Conservation (phyloP, 805 yeast genomes). For the Komagataella phaffii region DNA sequence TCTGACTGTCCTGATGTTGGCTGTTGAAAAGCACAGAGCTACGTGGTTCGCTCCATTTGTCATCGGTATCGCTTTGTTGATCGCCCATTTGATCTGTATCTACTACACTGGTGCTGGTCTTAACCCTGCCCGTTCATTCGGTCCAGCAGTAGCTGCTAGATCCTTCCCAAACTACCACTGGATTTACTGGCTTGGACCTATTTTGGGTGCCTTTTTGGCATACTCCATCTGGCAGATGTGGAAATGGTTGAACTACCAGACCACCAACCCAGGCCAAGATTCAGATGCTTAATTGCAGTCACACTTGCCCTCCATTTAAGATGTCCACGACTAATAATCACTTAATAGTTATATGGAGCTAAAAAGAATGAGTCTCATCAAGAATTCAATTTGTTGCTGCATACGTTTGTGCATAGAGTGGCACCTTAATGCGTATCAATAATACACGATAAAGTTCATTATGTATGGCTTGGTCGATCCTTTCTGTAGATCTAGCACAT, state of each 20-base stretch:
- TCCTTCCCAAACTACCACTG: constrained; percentile 85
- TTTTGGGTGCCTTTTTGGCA: constrained; percentile 56
- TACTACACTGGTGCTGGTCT: constrained; percentile 42
- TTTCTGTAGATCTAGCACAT: no score
- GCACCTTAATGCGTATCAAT: neutral
- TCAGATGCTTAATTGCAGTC: constrained; percentile 24
- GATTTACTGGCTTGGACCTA: constrained; percentile 90
- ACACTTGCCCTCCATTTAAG: neutral
- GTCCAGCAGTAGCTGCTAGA: constrained; percentile 35
- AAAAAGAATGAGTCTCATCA: neutral
- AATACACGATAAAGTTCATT: neutral
- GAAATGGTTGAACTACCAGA: constrained; percentile 53
- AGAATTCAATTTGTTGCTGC: neutral
- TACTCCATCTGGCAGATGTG: constrained; percentile 54
- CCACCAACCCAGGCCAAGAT: constrained; percentile 60
- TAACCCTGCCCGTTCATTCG: constrained; percentile 42
- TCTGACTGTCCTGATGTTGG: constrained; percentile 37
- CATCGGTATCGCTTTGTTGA: constrained; percentile 43
- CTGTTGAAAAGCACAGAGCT: constrained; percentile 29
- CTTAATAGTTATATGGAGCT: neutral
- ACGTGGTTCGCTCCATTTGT: constrained; percentile 32
- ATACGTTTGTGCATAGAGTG: neutral
- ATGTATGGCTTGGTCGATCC: neutral
- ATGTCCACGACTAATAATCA: neutral
- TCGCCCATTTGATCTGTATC: constrained; percentile 29